Percentiles rank a stretch among this genome's conserved stretches.
Conservation (phyloP, 371 early-diverging fungal genomes). For the Catenaria anguillulae region DNA sequence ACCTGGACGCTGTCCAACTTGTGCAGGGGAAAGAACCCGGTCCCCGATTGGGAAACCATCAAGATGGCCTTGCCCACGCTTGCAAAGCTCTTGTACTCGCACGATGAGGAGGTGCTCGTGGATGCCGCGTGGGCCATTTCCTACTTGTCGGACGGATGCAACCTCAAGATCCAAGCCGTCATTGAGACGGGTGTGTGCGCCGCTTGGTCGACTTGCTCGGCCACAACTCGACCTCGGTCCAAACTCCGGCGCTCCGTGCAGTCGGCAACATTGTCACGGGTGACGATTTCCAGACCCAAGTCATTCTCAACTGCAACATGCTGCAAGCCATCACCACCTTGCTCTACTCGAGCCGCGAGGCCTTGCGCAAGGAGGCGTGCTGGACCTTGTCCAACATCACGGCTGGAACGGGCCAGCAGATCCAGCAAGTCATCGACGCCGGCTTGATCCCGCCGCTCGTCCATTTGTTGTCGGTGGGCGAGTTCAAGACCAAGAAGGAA, state of each 20-base stretch:
- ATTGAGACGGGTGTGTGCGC: conserved; percentile 85
- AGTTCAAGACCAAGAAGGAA: conserved; percentile 97
- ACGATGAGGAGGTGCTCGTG: conserved; percentile 91
- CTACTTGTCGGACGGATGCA: conserved; percentile 91
- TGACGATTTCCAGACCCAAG: conserved; percentile 94
- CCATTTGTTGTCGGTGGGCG: conserved; percentile 70
- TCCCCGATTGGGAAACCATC: conserved; percentile 81
- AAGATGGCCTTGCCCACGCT: conserved; percentile 73
- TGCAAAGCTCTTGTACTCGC: conserved; percentile 70
- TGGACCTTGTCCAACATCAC: conserved; percentile 99
- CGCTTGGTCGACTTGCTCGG: conserved; percentile 81
- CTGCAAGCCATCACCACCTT: conserved; percentile 66
- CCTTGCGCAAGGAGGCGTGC: conserved; percentile 98
- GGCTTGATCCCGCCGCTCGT: conserved; percentile 87
- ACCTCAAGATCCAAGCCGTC: conserved; percentile 92
- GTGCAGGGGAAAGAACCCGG: conserved; percentile 96
- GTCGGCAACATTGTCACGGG: conserved; percentile 99
- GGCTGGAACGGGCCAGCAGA: conserved; percentile 95
- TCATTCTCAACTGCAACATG: conserved; percentile 79
- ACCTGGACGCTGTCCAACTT: conserved; percentile 99
- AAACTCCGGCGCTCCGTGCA: conserved; percentile 95
- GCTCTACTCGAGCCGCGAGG: conserved; percentile 73
- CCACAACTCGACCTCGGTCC: conserved; percentile 67
- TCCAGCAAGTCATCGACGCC: conserved; percentile 87
- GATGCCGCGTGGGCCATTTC: conserved; percentile 99